Percentiles rank a stretch among this genome's conserved stretches.
Evolutionary conservation across 2,329 filamentous ascomycete species (phyloP).

Genomic region (Hypoxylon sp.): DNA sequence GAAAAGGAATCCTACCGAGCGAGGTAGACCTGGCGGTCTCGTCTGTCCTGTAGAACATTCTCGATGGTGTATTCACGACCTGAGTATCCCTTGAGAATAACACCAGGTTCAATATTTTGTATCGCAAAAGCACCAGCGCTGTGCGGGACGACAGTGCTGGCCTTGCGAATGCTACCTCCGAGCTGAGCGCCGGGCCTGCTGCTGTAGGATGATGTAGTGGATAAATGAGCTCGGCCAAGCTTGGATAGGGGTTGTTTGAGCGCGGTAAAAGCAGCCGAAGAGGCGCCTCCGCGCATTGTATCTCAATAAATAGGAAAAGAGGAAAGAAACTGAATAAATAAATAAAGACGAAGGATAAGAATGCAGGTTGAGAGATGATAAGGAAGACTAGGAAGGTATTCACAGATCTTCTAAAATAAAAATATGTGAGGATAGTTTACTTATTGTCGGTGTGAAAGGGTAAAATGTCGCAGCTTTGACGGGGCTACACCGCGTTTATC

Average conservation of each 20-base stretch:
- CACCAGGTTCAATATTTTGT: conserved; percentile 42
- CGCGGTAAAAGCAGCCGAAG: conserved; percentile 42
- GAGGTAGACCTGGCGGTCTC: conserved; percentile 48
- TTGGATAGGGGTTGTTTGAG: conserved; percentile 40
- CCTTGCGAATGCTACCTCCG: conserved; percentile 37
- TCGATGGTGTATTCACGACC: conserved; percentile 46
- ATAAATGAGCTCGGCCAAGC: conserved; percentile 39
- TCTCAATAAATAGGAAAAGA: conserved; percentile 19
- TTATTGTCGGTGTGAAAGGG: conserved; percentile 20
- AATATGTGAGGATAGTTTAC: neutral
- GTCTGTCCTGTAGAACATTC: conserved; percentile 48
- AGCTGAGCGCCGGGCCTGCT: conserved; percentile 29
- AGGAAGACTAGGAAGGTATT: neutral
- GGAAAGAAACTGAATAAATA: conserved; percentile 1
- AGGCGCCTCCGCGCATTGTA: conserved; percentile 43
- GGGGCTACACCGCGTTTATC: no score
- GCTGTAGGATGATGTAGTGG: conserved; percentile 37
- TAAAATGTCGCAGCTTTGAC: conserved; percentile 36
- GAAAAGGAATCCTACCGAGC: conserved; percentile 39
- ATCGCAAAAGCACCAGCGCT: conserved; percentile 19
- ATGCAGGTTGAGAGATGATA: neutral
- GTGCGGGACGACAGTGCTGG: conserved; percentile 41
- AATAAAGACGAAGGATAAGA: neutral
- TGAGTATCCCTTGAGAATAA: conserved; percentile 45
- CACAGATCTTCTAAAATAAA: neutral